Percentiles rank a stretch among this genome's conserved stretches.
Evolutionary conservation across 1,139 yeast species (phyloP).

Genomic region (Yamadazyma diospyri): DNA sequence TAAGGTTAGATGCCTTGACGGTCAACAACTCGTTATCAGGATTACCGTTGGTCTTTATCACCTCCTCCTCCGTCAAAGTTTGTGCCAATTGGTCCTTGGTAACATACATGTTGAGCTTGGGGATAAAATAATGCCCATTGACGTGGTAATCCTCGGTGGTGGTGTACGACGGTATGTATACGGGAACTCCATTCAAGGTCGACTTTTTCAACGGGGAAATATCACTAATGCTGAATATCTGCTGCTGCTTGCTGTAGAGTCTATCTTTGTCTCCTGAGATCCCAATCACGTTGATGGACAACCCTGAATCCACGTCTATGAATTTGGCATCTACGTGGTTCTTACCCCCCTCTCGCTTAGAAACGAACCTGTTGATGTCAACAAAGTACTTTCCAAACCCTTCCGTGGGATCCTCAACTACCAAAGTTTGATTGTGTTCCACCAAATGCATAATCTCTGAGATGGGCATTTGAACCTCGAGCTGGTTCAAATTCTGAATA

Average conservation of each 20-base stretch:
- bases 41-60: constrained; percentile 5
- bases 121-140: constrained; percentile 22
- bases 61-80: constrained; percentile 18
- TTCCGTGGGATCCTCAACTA: constrained; percentile 28
- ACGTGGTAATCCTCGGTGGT: constrained; percentile 13
- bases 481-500: constrained; percentile 31
- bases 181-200: constrained; percentile 32
- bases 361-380: constrained; percentile 32
- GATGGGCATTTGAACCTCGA: constrained; percentile 34
- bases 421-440: constrained; percentile 27
- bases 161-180: constrained; percentile 26
- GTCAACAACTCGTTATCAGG: not conserved
- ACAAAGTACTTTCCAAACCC: constrained; percentile 31
- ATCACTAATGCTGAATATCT: constrained; percentile 31
- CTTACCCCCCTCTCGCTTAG: constrained; percentile 28
- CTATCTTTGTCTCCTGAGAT: constrained; percentile 26
- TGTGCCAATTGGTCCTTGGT: constrained; percentile 16
- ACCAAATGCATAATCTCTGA: constrained; percentile 25
- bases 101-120: constrained; percentile 25
- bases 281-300: constrained; percentile 39
- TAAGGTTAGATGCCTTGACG: not conserved
- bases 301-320: constrained; percentile 39
- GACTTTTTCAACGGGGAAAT: constrained; percentile 31
- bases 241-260: constrained; percentile 29
- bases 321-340: constrained; percentile 41